Evolutionary conservation across 768 basidiomycete genomes (phyloP), one percentile per base, ranked within the genome.

Genomic region (Serendipita indica): DNA sequence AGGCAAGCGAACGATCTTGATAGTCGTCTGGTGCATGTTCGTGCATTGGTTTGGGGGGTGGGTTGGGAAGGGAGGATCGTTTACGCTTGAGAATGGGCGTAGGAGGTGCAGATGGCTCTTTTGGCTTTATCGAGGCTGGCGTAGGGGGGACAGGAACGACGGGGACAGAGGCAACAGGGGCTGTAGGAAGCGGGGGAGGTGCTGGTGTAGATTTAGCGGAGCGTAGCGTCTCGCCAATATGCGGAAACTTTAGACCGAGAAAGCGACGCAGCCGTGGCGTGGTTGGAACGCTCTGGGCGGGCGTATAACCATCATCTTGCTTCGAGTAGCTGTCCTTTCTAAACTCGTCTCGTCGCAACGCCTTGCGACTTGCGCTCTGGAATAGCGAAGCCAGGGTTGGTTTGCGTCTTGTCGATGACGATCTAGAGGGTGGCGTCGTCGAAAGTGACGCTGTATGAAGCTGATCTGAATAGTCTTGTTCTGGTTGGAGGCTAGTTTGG

Each of bases 331-430:
- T 54, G 30, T 54, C 49, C 49, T 54, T 54, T 28, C 49, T 4
- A 33, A 54, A 54, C 49, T 54, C 25, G n/a, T 54, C 49, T 30
- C 49, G 22, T 30, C 25, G 20, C 49, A 54, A 54, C 49, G 49
- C 49, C 30, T 54, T 54, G 22, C 49, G 10, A 30, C 22, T 33
- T 28, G 49, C 49, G 49, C 22, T 28, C 32, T 54, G 49, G 25
- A 54, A 54, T 54, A 54, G 30, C 4, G 49, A 54, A 54, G 49
- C 49, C 49, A 54, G 49, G 5, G 49, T 54, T 16, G 49, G 30
- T 28, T 28, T 27, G 22, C 22, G 12, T 54, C 32, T 54, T 18
- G n/a, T 25, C 22, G 49, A 43, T 2, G 41, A 43, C 7, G 41
- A 25, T 43, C 41, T 43, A 25, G 27, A 18, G 7, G 41, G 18